Conservation (phyloP, 371 early-diverging fungal species). For the Quaeritorhiza haematococci region DNA sequence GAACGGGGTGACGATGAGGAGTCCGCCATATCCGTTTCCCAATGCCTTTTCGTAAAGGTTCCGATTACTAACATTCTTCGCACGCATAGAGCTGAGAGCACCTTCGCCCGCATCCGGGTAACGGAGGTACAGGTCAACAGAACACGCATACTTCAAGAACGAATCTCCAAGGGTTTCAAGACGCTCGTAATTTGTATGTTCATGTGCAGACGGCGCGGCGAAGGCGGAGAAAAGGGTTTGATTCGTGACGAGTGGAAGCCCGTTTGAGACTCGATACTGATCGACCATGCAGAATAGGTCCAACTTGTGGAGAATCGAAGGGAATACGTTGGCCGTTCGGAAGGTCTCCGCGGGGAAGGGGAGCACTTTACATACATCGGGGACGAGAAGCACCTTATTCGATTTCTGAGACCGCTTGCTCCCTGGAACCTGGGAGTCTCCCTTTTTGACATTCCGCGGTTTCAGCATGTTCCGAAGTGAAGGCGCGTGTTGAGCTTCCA, state of each 20-base stretch:
- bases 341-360: constrained; percentile 54
- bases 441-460: constrained; percentile 4
- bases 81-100: constrained; percentile 64
- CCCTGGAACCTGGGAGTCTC: neutral
- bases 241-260: constrained; percentile 34
- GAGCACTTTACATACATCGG: constrained; percentile 48
- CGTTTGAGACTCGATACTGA: constrained; percentile 47
- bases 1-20: constrained; percentile 29
- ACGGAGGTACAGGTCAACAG: constrained; percentile 65
- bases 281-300: constrained; percentile 57
- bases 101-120: constrained; percentile 76
- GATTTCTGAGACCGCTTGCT: neutral
- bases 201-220: constrained; percentile 67
- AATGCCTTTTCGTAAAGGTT: constrained; percentile 59
- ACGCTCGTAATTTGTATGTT: constrained; percentile 83
- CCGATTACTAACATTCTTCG: constrained; percentile 71
- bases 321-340: constrained; percentile 55
- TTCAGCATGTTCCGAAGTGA: neutral
- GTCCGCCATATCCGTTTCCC: constrained; percentile 35
- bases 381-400: constrained; percentile 32
- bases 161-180: constrained; percentile 93
- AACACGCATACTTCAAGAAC: constrained; percentile 78
- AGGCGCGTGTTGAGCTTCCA: constrained; percentile 12
- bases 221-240: constrained; percentile 65
- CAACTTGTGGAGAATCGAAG: constrained; percentile 64